Evolutionary conservation across 169 alveolate species (phyloP).

Genomic region (Amoebophrya sp.): DNA sequence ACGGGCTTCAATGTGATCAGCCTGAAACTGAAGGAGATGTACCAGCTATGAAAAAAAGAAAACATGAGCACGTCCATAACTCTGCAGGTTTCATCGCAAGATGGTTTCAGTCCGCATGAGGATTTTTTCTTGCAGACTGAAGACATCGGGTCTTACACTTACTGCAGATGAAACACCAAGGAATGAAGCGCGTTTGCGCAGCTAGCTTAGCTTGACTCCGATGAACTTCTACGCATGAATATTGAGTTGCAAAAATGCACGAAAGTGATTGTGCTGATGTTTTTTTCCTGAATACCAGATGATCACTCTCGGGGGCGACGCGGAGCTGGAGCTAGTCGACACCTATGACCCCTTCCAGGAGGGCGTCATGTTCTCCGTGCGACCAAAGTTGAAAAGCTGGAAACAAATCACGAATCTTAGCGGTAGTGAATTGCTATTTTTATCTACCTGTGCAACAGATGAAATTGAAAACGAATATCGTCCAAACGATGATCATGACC

Average conservation of each 20-base stretch:
- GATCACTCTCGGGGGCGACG: constrained; percentile 94
- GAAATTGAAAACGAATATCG: no score
- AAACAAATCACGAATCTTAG: constrained; percentile 88
- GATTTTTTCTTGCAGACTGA: background rate
- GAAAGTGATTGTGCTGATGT: no score
- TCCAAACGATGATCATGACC: no score
- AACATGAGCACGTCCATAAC: no score
- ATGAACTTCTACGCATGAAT: background rate
- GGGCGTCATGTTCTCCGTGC: constrained; percentile 92
- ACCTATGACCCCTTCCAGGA: constrained; percentile 93
- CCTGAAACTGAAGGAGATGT: constrained; percentile 73
- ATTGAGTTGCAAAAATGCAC: no score
- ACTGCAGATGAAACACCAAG: background rate
- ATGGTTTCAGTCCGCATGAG: no score
- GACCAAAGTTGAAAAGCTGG: constrained; percentile 98
- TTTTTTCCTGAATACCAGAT: constrained; percentile 49
- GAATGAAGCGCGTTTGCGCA: background rate
- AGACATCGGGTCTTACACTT: background rate
- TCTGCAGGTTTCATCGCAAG: no score
- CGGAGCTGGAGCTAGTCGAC: constrained; percentile 94
- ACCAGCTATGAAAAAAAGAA: constrained; percentile 58
- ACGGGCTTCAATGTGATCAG: constrained; percentile 68
- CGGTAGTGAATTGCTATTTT: constrained; percentile 51
- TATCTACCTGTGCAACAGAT: background rate
- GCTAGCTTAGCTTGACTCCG: background rate